Percentiles rank a stretch among this genome's conserved stretches.
These are phyloP conservation scores for Neonothopanus nambi DNA, from an alignment of 1,284 basidiomycete species.

Conservation along the genomic window DNA sequence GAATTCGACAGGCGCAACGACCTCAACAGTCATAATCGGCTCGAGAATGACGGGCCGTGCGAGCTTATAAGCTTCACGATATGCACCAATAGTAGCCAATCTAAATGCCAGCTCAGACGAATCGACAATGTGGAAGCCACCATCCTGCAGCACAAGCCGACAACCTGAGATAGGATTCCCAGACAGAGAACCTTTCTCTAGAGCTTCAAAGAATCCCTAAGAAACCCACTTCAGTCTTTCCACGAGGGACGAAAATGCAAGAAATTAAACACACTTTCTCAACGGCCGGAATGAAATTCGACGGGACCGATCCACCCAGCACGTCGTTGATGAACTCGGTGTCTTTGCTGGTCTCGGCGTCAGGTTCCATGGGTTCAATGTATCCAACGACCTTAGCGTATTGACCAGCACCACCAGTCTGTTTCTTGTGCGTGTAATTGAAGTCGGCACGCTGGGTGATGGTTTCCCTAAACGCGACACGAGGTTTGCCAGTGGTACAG, in stretches of 20 bases:
- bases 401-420: conserved; percentile 96
- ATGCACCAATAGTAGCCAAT: conserved; percentile 87
- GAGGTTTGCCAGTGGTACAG: conserved; percentile 93
- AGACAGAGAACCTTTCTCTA: conserved; percentile 89
- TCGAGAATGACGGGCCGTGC: conserved; percentile 87
- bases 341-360: conserved; percentile 77
- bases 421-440: conserved; percentile 97
- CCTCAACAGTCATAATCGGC: conserved; percentile 98
- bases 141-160: conserved; percentile 90
- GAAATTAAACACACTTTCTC: conserved; percentile 67
- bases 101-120: conserved; percentile 97
- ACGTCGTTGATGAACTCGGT: conserved; percentile 87
- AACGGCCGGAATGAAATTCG: conserved; percentile 91
- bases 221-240: neutral
- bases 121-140: conserved; percentile 93
- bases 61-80: conserved; percentile 86
- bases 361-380: conserved; percentile 89
- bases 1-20: conserved; percentile 95
- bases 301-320: conserved; percentile 92
- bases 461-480: conserved; percentile 96
- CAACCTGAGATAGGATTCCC: conserved; percentile 90
- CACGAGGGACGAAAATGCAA: neutral
- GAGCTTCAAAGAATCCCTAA: conserved; percentile 93
- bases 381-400: conserved; percentile 92
- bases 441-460: conserved; percentile 84